phyloP scores from a whole-genome alignment of 768 basidiomycete genomes.

The Russula virescens region DNA sequence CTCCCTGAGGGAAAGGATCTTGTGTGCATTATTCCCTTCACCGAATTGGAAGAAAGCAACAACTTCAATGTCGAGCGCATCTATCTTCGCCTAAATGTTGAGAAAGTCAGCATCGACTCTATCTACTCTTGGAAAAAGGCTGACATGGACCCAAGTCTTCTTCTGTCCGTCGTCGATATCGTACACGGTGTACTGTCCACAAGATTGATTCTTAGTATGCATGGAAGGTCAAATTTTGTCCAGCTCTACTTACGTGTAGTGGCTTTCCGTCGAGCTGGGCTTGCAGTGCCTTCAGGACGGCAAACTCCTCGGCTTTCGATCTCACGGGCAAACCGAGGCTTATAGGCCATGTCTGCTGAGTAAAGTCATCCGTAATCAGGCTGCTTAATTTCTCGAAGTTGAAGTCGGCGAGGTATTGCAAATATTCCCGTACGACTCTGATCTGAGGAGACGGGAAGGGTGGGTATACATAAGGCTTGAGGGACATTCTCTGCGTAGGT shows the following conservation, averaged over 20 bases:
- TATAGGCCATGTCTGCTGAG: not conserved
- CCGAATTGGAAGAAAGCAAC: not conserved
- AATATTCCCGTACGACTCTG: not conserved
- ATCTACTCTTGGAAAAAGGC: not conserved
- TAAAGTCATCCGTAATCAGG: not conserved
- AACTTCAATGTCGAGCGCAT: not conserved
- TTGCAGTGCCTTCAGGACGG: not conserved
- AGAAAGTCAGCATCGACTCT: not conserved
- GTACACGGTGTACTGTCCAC: constrained; percentile 1
- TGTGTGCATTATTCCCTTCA: not conserved
- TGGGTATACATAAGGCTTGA: not conserved
- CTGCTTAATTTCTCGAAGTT: not conserved
- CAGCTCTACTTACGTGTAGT: not conserved
- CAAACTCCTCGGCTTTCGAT: not conserved
- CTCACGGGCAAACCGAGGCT: not conserved
- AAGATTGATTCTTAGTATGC: not conserved
- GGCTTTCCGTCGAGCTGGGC: not conserved
- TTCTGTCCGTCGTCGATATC: not conserved
- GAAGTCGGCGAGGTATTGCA: not conserved
- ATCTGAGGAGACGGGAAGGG: not conserved
- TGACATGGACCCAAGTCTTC: constrained; percentile 7
- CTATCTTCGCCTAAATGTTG: not conserved
- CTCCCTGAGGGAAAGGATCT: not conserved
- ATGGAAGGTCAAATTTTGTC: not conserved
- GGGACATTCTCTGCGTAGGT: not conserved